A percentile compares a stretch with the other conserved stretches of the same genome.
Evolutionary conservation across 129 eudicot genomes (phyloP).

Genomic region (Erigeron canadensis): DNA sequence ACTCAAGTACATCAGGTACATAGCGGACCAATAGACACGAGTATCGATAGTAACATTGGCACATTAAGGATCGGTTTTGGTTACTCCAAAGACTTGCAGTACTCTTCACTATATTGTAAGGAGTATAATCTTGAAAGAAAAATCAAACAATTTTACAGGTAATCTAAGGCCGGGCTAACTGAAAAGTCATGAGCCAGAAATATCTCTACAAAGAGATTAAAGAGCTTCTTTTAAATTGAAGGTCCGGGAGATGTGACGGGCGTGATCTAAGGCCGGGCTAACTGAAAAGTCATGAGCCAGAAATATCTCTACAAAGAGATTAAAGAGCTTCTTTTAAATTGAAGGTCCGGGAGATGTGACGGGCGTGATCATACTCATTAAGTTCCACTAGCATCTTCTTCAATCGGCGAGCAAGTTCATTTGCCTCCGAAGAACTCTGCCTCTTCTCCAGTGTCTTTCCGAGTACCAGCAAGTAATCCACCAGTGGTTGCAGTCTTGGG

Average conservation of each 20-base stretch:
- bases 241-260: constrained; percentile 67
- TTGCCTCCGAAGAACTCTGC: constrained; percentile 43
- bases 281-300: not conserved
- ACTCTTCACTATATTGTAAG: constrained; percentile 12
- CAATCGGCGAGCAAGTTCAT: constrained; percentile 72
- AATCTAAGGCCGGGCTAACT: not conserved
- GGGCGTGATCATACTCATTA: constrained; percentile 84
- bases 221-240: constrained; percentile 89
- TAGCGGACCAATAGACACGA: not conserved
- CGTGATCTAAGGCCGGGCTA: constrained; percentile 31
- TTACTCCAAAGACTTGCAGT: not conserved
- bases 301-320: constrained; percentile 1
- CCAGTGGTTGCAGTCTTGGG: constrained; percentile 72
- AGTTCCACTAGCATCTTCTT: constrained; percentile 95
- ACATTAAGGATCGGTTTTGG: constrained; percentile 4
- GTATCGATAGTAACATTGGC: not conserved
- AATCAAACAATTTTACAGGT: constrained; percentile 8
- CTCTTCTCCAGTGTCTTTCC: constrained; percentile 66
- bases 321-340: constrained; percentile 84
- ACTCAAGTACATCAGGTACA: not conserved
- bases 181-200: not conserved
- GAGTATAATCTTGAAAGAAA: not conserved
- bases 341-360: constrained; percentile 69
- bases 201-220: constrained; percentile 18
- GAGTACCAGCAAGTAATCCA: constrained; percentile 60